These are phyloP conservation scores for Adiantum capillusveneris DNA, from an alignment of 75 land plant genomes.

Conservation along the genomic window DNA sequence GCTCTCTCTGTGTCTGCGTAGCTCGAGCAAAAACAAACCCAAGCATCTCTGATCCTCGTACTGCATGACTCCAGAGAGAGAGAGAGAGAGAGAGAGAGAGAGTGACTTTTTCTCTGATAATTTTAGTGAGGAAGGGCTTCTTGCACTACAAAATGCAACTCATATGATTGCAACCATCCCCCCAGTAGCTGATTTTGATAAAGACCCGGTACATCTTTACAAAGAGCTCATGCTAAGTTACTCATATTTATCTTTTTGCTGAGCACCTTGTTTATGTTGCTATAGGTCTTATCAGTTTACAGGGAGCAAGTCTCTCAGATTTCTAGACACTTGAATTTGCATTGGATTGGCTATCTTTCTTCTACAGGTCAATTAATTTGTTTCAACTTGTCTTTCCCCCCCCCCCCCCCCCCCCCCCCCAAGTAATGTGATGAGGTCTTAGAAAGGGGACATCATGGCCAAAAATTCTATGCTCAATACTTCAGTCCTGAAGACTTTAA, in stretches of 20 bases:
- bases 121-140: slow-evolving; percentile 28
- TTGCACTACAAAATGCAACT: slow-evolving; percentile 27
- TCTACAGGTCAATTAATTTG: slow-evolving; percentile 38
- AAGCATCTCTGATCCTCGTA: too few species aligned
- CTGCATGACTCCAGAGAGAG: too few species aligned
- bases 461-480: too few species aligned
- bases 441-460: too few species aligned
- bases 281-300: slow-evolving; percentile 39
- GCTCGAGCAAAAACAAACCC: too few species aligned
- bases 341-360: slow-evolving; percentile 64
- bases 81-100: too few species aligned
- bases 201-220: slow-evolving; percentile 38
- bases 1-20: too few species aligned
- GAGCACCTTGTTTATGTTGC: neutral
- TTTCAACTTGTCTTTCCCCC: too few species aligned
- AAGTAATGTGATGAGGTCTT: too few species aligned
- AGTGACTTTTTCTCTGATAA: neutral
- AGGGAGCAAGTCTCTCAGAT: slow-evolving; percentile 19
- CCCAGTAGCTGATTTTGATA: slow-evolving; percentile 39
- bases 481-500: too few species aligned
- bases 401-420: too few species aligned
- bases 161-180: slow-evolving; percentile 62
- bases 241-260: neutral
- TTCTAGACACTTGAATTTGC: slow-evolving; percentile 28
- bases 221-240: too few species aligned